Evolutionary conservation across 305 asterid species (phyloP).

Genomic region (Solanum aculeatissimum): DNA sequence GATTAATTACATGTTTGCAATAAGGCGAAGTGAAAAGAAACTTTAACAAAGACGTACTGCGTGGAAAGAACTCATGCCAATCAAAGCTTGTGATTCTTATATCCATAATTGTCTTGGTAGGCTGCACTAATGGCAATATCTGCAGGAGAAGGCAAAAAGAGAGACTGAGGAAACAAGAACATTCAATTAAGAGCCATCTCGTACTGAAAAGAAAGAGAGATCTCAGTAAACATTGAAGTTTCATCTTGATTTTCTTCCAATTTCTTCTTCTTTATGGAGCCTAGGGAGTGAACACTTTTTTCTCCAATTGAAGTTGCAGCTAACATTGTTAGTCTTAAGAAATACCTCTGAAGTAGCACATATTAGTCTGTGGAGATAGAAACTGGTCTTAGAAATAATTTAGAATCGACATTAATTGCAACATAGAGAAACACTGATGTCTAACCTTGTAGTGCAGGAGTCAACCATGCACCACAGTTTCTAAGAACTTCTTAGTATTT

Average conservation of each 20-base stretch:
- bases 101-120: conserved; percentile 66
- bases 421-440: not conserved
- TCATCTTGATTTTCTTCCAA: not conserved
- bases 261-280: not conserved
- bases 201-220: not conserved
- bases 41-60: conserved; percentile 37
- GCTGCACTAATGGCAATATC: conserved; percentile 91
- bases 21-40: not conserved
- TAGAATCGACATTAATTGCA: not conserved
- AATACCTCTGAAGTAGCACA: not conserved
- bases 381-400: not conserved
- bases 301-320: not conserved
- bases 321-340: not conserved
- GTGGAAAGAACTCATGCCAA: conserved; percentile 97
- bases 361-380: not conserved
- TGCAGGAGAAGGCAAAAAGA: conserved; percentile 15
- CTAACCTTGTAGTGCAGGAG: not conserved
- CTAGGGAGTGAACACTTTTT: not conserved
- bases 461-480: not conserved
- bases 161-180: not conserved
- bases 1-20: conserved; percentile 10
- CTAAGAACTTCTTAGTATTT: not conserved
- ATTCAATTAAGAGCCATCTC: not conserved
- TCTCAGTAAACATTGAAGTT: not conserved
- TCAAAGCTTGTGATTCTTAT: conserved; percentile 62